Evolutionary conservation across 2,329 filamentous ascomycete species (phyloP).

Genomic region (Xylaria sp.): DNA sequence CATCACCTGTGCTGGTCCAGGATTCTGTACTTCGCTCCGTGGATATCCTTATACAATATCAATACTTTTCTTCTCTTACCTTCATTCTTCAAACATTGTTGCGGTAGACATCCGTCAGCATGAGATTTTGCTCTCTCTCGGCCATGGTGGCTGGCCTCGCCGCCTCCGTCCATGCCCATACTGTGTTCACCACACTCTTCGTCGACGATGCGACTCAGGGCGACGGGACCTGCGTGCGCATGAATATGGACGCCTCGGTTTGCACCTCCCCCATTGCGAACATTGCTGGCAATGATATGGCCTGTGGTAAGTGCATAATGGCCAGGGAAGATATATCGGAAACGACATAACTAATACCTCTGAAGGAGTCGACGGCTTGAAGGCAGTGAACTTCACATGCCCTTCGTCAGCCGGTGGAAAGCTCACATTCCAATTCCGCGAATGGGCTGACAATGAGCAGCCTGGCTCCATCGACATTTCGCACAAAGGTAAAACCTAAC

Average conservation of each 20-base stretch:
- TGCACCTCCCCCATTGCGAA: conserved; percentile 54
- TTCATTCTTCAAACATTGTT: not conserved
- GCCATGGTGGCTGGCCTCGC: conserved; percentile 35
- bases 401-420: conserved; percentile 47
- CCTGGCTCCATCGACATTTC: conserved; percentile 53
- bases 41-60: not conserved
- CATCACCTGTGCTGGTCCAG: not conserved
- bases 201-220: conserved; percentile 60
- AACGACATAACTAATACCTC: conserved; percentile 19
- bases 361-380: conserved; percentile 40
- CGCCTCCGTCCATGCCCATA: conserved; percentile 48
- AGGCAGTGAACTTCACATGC: conserved; percentile 45
- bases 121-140: conserved; percentile 33
- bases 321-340: conserved; percentile 20
- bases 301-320: conserved; percentile 53
- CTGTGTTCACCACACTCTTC: conserved; percentile 58
- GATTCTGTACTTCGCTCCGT: not conserved
- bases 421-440: conserved; percentile 62
- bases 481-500: conserved; percentile 23
- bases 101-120: conserved; percentile 18
- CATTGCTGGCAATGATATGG: conserved; percentile 58
- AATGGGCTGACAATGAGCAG: conserved; percentile 50
- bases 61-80: not conserved
- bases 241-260: conserved; percentile 48
- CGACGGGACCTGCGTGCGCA: conserved; percentile 66